These are phyloP conservation scores for Candida odintsovae DNA, from an alignment of 805 yeast species.

Conservation along the genomic window DNA sequence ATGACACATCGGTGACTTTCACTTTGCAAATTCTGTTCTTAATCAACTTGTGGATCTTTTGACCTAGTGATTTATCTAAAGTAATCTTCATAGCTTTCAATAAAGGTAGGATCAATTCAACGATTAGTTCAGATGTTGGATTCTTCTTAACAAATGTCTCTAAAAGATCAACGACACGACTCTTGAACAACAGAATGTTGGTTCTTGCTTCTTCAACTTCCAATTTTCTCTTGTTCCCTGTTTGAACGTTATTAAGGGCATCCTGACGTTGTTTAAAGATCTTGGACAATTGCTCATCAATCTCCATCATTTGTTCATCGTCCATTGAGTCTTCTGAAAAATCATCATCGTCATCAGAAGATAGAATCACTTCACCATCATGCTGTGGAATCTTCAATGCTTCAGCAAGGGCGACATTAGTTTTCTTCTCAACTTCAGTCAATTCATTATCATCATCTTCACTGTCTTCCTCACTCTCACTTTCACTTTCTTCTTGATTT, in stretches of 20 bases:
- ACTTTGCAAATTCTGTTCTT: slow-evolving; percentile 54
- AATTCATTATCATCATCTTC: slow-evolving; percentile 22
- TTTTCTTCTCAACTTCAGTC: slow-evolving; percentile 43
- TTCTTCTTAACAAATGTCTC: slow-evolving; percentile 48
- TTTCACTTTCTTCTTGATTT: slow-evolving; percentile 3
- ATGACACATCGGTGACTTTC: slow-evolving; percentile 24
- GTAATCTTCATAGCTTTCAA: slow-evolving; percentile 60
- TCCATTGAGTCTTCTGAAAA: slow-evolving; percentile 82
- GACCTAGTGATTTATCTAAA: slow-evolving; percentile 61
- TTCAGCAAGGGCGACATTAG: slow-evolving; percentile 61
- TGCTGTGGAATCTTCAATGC: slow-evolving; percentile 60
- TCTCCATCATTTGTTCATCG: slow-evolving; percentile 93
- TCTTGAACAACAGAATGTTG: slow-evolving; percentile 73
- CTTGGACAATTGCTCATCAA: slow-evolving; percentile 75
- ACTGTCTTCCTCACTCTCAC: slow-evolving; percentile 26
- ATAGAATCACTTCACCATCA: slow-evolving; percentile 32
- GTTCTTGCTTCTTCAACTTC: slow-evolving; percentile 78
- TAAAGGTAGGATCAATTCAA: slow-evolving; percentile 49
- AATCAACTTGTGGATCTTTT: slow-evolving; percentile 68
- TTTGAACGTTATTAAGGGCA: slow-evolving; percentile 47
- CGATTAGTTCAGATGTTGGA: slow-evolving; percentile 27
- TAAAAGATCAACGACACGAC: slow-evolving; percentile 69
- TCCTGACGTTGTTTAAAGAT: slow-evolving; percentile 81
- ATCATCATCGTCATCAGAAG: slow-evolving; percentile 43
- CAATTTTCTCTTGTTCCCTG: slow-evolving; percentile 62